phyloP scores from a whole-genome alignment of 2,329 filamentous ascomycete genomes.

The Colletotrichum liaoningense region DNA sequence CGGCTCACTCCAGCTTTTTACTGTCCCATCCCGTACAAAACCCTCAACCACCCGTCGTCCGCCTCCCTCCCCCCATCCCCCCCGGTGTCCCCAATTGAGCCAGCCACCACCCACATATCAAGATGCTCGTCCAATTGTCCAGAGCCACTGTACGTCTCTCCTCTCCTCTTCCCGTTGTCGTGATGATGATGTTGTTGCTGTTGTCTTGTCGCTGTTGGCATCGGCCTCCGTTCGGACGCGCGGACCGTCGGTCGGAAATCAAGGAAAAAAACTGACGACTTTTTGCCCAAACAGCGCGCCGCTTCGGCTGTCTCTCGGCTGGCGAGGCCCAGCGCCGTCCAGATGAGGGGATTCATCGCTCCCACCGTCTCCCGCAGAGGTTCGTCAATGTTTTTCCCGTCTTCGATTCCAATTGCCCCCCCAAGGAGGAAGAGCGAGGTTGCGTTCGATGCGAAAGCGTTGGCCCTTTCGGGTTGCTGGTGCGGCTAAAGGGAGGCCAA shows the following conservation, averaged over 20 bases:
- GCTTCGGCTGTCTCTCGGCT: constrained; percentile 62
- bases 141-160: constrained; percentile 64
- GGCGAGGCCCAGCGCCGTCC: constrained; percentile 57
- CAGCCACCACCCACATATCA: constrained; percentile 54
- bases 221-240: neutral
- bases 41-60: constrained; percentile 36
- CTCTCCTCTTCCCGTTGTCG: neutral
- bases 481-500: constrained; percentile 30
- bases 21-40: constrained; percentile 37
- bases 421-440: neutral
- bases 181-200: neutral
- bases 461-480: constrained; percentile 24
- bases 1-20: constrained; percentile 38
- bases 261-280: constrained; percentile 24
- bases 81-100: constrained; percentile 58
- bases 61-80: constrained; percentile 38
- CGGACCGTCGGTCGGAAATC: constrained; percentile 4
- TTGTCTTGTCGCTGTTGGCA: neutral
- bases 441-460: neutral
- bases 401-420: neutral
- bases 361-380: constrained; percentile 72
- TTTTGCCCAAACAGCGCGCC: constrained; percentile 53
- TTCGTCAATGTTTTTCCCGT: constrained; percentile 52
- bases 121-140: constrained; percentile 67
- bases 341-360: constrained; percentile 68